These are phyloP conservation scores for Kwoniella europaea DNA, from an alignment of 768 basidiomycete genomes.

Conservation along the genomic window DNA sequence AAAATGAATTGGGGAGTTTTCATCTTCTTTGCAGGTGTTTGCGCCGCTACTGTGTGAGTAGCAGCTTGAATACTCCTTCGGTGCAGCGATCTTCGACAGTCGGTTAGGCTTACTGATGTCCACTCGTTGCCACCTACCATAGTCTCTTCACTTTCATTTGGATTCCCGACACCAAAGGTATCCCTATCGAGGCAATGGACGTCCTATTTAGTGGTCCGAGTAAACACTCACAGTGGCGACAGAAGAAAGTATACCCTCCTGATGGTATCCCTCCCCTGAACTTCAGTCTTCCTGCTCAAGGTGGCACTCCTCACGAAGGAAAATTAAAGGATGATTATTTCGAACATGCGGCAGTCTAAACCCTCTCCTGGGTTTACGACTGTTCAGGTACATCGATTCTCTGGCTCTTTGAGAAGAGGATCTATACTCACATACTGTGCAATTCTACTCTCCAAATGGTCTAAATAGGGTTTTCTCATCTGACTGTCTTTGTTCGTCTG, in stretches of 20 bases:
- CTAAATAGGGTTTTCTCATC: too few relatives aligned
- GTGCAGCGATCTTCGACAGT: too few relatives aligned
- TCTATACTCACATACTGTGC: too few relatives aligned
- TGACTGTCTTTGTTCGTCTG: too few relatives aligned
- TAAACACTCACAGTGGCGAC: slow-evolving; percentile 32
- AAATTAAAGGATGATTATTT: slow-evolving; percentile 14
- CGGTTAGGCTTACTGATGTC: not conserved
- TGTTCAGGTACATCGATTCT: too few relatives aligned
- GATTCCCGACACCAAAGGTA: slow-evolving; percentile 41
- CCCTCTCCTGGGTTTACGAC: too few relatives aligned
- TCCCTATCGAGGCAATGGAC: slow-evolving; percentile 37
- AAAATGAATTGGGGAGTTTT: slow-evolving; percentile 50
- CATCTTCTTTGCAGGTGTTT: slow-evolving; percentile 51
- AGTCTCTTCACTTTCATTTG: slow-evolving; percentile 40
- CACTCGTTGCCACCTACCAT: not conserved
- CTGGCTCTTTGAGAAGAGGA: too few relatives aligned
- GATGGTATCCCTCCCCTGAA: slow-evolving; percentile 33
- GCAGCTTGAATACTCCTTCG: not conserved
- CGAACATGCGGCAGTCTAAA: slow-evolving; percentile 8
- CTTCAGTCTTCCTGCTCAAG: not conserved
- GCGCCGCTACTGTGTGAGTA: slow-evolving; percentile 36
- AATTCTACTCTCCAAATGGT: too few relatives aligned
- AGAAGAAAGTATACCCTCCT: slow-evolving; percentile 37
- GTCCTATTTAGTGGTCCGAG: slow-evolving; percentile 31
- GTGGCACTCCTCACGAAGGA: not conserved